A percentile compares a stretch with the other conserved stretches of the same genome.
phyloP scores from a whole-genome alignment of 352 stramenopile species.

The Phytophthora parvispora region DNA sequence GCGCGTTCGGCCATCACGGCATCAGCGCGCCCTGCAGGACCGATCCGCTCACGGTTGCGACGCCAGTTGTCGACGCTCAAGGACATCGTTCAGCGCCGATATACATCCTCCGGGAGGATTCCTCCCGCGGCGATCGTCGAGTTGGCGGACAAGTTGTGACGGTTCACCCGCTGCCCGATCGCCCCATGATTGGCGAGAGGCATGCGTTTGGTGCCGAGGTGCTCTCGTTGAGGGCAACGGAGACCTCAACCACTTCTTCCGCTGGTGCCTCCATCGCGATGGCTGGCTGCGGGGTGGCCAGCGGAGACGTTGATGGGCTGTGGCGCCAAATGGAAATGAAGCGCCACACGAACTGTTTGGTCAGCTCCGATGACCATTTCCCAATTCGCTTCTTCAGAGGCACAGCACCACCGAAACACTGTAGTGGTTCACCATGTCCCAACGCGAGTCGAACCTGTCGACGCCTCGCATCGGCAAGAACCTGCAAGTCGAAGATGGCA shows the following conservation, averaged over 20 bases:
- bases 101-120: too few species aligned
- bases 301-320: background rate
- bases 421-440: background rate
- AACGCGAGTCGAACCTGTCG: constrained; percentile 27
- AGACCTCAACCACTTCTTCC: constrained; percentile 35
- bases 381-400: constrained; percentile 18
- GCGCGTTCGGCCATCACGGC: constrained; percentile 18
- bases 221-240: background rate
- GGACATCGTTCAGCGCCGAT: constrained; percentile 11
- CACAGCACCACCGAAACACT: constrained; percentile 26
- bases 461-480: constrained; percentile 33
- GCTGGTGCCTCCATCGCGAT: constrained; percentile 22
- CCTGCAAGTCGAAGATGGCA: constrained; percentile 17
- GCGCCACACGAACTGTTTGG: constrained; percentile 2
- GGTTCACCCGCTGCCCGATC: constrained; percentile 16
- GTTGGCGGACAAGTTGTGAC: constrained; percentile 23
- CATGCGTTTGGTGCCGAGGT: constrained; percentile 14
- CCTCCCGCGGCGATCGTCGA: constrained; percentile 9
- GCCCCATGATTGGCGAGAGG: constrained; percentile 35
- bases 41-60: constrained; percentile 21
- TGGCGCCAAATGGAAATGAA: background rate
- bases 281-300: constrained; percentile 20
- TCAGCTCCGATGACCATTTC: constrained; percentile 28
- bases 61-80: constrained; percentile 16
- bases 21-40: constrained; percentile 15